These are phyloP conservation scores for Closterium sp. DNA, from an alignment of 139 green algal species.

Conservation along the genomic window DNA sequence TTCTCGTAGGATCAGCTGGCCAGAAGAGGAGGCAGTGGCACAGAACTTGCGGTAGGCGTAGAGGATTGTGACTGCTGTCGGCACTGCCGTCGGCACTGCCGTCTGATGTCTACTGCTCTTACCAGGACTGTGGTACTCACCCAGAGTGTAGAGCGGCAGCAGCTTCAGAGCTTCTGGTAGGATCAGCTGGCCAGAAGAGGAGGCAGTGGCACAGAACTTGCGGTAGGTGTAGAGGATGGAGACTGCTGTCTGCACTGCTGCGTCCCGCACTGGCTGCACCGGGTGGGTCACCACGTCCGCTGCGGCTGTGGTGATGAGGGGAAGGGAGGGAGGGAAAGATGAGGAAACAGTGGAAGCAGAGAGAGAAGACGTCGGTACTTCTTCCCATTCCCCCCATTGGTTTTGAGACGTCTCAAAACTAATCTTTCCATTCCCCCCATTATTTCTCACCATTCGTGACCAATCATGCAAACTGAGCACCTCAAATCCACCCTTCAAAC, in stretches of 20 bases:
- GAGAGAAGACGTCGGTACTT: background rate
- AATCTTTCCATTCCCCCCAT: too few relatives aligned
- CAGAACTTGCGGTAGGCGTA: slow-evolving; percentile 59
- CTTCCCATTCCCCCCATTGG: background rate
- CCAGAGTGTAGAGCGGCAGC: slow-evolving; percentile 80
- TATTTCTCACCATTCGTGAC: too few relatives aligned
- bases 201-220: slow-evolving; percentile 58
- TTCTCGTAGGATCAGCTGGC: slow-evolving; percentile 68
- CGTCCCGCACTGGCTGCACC: slow-evolving; percentile 28
- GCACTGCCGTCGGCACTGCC: too few relatives aligned
- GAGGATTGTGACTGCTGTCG: slow-evolving; percentile 33
- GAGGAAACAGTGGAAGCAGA: background rate
- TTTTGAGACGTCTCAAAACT: background rate
- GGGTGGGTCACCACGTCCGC: slow-evolving; percentile 4
- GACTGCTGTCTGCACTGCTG: slow-evolving; percentile 16
- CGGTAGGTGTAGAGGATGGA: slow-evolving; percentile 55
- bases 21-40: slow-evolving; percentile 38
- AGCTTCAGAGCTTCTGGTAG: slow-evolving; percentile 75
- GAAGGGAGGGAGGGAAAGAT: background rate
- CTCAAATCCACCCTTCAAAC: too few relatives aligned
- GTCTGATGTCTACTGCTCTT: background rate
- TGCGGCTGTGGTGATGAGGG: slow-evolving; percentile 18
- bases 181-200: slow-evolving; percentile 56
- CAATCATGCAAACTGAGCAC: too few relatives aligned
- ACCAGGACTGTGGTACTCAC: too few relatives aligned